Base-by-base conservation (phyloP, 768 basidiomycete species). In the Strobilomyces confusus region DNA sequence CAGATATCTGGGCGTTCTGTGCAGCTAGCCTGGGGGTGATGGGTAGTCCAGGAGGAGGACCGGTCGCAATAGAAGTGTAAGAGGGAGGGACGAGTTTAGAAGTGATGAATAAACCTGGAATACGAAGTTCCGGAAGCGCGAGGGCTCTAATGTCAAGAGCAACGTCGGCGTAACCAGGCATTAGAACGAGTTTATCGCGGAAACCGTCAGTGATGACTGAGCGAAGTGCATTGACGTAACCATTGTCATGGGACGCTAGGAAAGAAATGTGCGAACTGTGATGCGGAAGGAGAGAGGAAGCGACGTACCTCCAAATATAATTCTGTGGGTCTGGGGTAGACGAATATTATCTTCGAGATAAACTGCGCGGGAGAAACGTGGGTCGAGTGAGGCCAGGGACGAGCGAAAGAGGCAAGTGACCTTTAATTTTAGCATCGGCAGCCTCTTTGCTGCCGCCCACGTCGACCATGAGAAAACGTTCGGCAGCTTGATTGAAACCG, bases 351-450 rank as follows among this genome's bases (percentile, higher is more conserved):
- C 66, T 58, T 71, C 68, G 48, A 77, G 70, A 58, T 69, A 68
- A 53, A 73, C 77, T 79, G 43, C 11, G 55, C 11, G 55, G 40
- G 17, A 40, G 9, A 25, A 55, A 48, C 26, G 47, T 32, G 38
- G 9, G 40, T 14, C 14, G 19, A 19, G 52, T 62, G 50, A 65
- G 61, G 40, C 44, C 37, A 44, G 9, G 38, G 22, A 32, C 7
- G 29, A 48, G 26, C 0, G 14, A 48, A 42, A 36, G 40, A 45
- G 25, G 33, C n/a, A 48, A 48, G 34, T 11, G 58, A 86, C 87
- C 83, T 76, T 85, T 86, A 64, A 89, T 80, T 70, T 89, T 89
- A 41, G 82, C 77, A 66, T 89, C 86, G 26, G 84, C 86, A 4
- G 82, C 84, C 73, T 89, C 87, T 70, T 89, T 89, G 46, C 76